Conservation (phyloP, 2,329 filamentous ascomycete genomes). For the Dactylella cylindrospora region DNA sequence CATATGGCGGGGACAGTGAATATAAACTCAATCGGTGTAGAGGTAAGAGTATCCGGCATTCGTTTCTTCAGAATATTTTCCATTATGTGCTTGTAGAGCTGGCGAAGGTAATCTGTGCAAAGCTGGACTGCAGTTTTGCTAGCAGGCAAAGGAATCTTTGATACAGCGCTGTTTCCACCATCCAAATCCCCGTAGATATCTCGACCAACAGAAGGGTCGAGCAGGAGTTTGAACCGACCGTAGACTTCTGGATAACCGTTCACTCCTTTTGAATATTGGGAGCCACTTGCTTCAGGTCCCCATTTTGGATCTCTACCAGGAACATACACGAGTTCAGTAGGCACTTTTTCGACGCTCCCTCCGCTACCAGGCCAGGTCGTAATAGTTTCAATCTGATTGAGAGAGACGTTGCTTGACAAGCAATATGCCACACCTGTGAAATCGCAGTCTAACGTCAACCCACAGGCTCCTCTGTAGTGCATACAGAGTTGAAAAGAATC, state of each 20-base stretch:
- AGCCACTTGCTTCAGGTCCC: conserved; percentile 13
- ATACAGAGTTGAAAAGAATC: background rate
- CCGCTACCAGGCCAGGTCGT: conserved; percentile 17
- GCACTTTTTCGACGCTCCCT: conserved; percentile 13
- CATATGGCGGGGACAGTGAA: conserved; percentile 30
- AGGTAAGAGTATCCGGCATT: conserved; percentile 16
- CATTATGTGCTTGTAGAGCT: conserved; percentile 14
- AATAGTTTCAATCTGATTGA: conserved; percentile 16
- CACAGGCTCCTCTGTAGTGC: background rate
- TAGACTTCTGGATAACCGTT: conserved; percentile 6
- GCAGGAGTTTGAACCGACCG: conserved; percentile 20
- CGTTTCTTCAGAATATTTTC: conserved; percentile 6
- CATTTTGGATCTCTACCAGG: conserved; percentile 7
- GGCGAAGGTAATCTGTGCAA: conserved; percentile 12
- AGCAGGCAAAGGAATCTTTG: conserved; percentile 5
- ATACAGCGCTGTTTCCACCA: background rate
- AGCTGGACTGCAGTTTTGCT: conserved; percentile 15
- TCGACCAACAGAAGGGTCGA: conserved; percentile 2
- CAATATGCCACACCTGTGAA: conserved; percentile 19
- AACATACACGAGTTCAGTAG: conserved; percentile 16
- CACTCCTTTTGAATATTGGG: conserved; percentile 1
- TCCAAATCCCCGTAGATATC: conserved; percentile 2
- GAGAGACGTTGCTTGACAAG: conserved; percentile 2
- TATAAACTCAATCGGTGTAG: conserved; percentile 25
- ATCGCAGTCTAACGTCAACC: background rate